Evolutionary conservation across 805 yeast species (phyloP), one percentile per base, ranked within the genome.

Genomic region (Myxozyma nipponensis): DNA sequence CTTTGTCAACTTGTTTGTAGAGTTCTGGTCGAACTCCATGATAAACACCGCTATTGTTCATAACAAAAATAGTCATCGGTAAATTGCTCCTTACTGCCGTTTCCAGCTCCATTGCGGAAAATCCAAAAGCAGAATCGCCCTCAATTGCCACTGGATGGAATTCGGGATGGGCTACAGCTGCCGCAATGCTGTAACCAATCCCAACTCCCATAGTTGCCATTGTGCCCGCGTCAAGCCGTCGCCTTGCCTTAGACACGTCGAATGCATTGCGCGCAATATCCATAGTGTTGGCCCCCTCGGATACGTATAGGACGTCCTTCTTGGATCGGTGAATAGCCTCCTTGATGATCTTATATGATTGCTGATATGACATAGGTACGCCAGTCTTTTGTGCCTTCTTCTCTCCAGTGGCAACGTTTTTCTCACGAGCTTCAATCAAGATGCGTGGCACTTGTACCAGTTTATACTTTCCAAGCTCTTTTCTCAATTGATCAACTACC

Each of bases 241-340:
- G 75, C 51, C 75, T 73, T 0, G 88, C 83, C 2, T 58, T 57
- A 5, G 68, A 65, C 43, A 81, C 70, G 3, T 79, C 77, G 62
- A 83, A 82, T 0, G 83, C 76, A 9, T 79, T 70, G 42, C 89
- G 70, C 1, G 87, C 82, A 21, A 78, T 71, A 58, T 83, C 89
- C 88, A 83, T 83, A 0, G 88, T 82, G 61, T 82, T 82, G 1
- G 89, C 88, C n/a, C 89, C 89, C 63, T 83, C 89, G 3, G 81
- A 73, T 1, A 83, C 75, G 35, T 75, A 70, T 2, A 80, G 60
- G 1, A 77, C 66, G 10, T 69, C 58, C 5, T 63, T 52, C 41
- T 52, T 3, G 52, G 60, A 19, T 15, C 55, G 47, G 0, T 58
- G 52, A 26, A 81, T 65, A 1, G 68, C 56, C 0, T 73, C 73